Evolutionary conservation across 805 yeast species (phyloP).

Genomic region (Lipomyces spencermartinsiae): DNA sequence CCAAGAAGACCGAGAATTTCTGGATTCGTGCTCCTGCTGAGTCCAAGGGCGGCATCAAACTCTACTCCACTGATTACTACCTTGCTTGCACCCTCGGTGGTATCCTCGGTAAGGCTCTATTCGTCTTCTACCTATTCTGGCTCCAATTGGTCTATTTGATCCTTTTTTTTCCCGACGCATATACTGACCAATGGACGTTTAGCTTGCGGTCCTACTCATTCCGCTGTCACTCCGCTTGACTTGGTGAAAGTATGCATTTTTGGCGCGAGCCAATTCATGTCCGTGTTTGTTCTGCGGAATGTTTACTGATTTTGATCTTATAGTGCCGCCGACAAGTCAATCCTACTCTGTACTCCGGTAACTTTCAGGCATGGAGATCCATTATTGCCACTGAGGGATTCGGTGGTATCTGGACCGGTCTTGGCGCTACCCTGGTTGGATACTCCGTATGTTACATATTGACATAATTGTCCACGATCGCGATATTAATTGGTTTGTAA

Average conservation of each 20-base stretch:
- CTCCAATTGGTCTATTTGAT: slow-evolving; percentile 8
- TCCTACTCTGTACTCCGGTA: slow-evolving; percentile 72
- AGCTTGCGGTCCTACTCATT: slow-evolving; percentile 98
- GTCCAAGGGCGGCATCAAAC: slow-evolving; percentile 51
- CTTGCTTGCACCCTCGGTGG: slow-evolving; percentile 80
- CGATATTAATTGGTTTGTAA: not conserved
- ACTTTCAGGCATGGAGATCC: slow-evolving; percentile 78
- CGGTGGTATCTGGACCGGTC: slow-evolving; percentile 80
- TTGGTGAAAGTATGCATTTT: slow-evolving; percentile 63
- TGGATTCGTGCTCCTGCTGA: slow-evolving; percentile 41
- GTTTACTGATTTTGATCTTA: not conserved
- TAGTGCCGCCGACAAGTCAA: slow-evolving; percentile 86
- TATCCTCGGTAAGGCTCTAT: slow-evolving; percentile 49
- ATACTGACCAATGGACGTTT: slow-evolving; percentile 8
- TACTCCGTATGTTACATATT: slow-evolving; percentile 57
- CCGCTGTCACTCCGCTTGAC: slow-evolving; percentile 91
- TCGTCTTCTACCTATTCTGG: not conserved
- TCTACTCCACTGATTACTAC: slow-evolving; percentile 68
- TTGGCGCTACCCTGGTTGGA: slow-evolving; percentile 91
- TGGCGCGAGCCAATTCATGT: not conserved
- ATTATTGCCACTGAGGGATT: slow-evolving; percentile 77
- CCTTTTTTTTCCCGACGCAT: not conserved
- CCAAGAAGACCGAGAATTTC: slow-evolving; percentile 41
- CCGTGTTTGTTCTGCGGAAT: not conserved
- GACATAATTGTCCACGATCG: not conserved